These are phyloP conservation scores for Aleurites moluccanus DNA, from an alignment of 441 rosid genomes.

Conservation along the genomic window DNA sequence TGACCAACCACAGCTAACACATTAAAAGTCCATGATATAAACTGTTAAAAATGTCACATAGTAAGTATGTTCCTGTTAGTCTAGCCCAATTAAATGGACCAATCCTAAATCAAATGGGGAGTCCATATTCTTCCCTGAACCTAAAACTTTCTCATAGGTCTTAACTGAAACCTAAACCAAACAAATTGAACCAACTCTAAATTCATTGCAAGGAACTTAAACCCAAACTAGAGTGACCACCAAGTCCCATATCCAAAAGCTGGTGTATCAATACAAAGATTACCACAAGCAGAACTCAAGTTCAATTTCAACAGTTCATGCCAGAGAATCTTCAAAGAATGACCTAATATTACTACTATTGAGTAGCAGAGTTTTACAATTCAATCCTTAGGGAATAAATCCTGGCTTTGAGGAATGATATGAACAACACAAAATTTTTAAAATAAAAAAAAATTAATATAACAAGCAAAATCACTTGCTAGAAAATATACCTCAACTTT, in stretches of 20 bases:
- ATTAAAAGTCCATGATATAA: background rate
- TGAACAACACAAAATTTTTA: no score
- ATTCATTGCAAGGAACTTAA: background rate
- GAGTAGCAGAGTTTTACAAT: background rate
- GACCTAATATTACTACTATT: background rate
- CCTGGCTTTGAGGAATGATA: background rate
- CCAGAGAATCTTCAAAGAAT: background rate
- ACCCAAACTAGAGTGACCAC: background rate
- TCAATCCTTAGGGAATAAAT: background rate
- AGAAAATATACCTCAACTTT: background rate
- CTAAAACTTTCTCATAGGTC: background rate
- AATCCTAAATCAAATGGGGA: background rate
- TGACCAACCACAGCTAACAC: background rate
- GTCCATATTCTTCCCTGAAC: background rate
- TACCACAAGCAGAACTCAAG: constrained; percentile 2
- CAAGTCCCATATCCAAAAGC: background rate
- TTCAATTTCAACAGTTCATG: background rate
- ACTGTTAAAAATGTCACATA: background rate
- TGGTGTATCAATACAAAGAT: background rate
- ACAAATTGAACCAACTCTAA: background rate
- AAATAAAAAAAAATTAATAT: background rate
- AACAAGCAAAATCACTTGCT: background rate
- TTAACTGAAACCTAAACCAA: background rate
- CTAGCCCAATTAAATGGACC: background rate
- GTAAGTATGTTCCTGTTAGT: background rate